These are phyloP conservation scores for Mallotus repandus DNA, from an alignment of 441 rosid genomes.

Conservation along the genomic window DNA sequence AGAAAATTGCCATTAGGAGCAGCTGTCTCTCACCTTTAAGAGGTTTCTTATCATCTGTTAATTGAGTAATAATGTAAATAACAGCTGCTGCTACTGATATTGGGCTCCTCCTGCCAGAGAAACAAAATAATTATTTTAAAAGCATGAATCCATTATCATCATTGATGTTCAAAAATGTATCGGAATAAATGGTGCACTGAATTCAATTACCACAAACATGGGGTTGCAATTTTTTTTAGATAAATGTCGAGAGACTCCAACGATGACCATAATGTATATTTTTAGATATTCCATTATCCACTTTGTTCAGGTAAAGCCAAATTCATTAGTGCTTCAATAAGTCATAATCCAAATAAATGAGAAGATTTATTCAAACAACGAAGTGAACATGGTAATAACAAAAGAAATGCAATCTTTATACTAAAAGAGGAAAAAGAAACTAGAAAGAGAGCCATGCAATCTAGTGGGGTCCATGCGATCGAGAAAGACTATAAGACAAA, in stretches of 20 bases:
- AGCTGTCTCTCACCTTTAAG: slow-evolving; percentile 52
- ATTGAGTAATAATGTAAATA: slow-evolving; percentile 75
- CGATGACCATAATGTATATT: neutral
- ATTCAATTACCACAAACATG: no score
- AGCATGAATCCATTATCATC: neutral
- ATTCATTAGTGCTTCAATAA: neutral
- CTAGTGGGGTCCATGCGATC: neutral
- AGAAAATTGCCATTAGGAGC: slow-evolving; percentile 30
- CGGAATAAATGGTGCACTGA: neutral
- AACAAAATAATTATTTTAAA: neutral
- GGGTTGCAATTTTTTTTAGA: no score
- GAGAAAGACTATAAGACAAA: neutral
- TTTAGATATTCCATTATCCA: neutral
- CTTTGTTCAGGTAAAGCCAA: neutral
- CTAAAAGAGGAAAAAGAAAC: neutral
- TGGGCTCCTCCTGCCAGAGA: slow-evolving; percentile 74
- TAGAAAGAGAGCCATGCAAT: neutral
- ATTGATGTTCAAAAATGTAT: neutral
- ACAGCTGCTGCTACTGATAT: slow-evolving; percentile 85
- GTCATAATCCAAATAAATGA: slow-evolving; percentile 10
- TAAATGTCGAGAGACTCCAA: slow-evolving; percentile 1
- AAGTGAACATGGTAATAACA: neutral
- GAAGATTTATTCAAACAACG: neutral
- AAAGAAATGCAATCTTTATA: neutral
- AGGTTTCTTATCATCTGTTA: slow-evolving; percentile 72